Conservation (phyloP, 306 rosid species). For the Citrullus amarus region DNA sequence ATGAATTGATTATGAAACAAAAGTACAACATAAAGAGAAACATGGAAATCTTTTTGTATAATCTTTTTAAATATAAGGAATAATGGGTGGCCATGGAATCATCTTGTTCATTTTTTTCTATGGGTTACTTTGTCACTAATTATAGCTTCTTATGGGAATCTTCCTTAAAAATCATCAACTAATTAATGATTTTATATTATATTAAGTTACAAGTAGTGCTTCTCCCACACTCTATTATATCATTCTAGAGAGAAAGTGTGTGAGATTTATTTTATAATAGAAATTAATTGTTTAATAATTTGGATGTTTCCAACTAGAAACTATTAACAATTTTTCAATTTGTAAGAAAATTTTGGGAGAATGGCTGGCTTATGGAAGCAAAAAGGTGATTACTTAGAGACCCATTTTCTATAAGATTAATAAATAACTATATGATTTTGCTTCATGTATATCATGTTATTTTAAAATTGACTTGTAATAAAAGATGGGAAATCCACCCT, state of each 20-base stretch:
- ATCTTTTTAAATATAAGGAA: neutral
- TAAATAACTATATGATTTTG: too few species aligned
- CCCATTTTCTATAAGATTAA: too few species aligned
- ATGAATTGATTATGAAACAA: neutral
- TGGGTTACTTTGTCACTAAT: neutral
- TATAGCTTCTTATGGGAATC: neutral
- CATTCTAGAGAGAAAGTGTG: neutral
- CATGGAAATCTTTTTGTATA: neutral
- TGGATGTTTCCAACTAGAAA: neutral
- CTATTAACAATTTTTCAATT: neutral
- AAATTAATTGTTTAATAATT: neutral
- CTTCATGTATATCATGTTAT: too few species aligned
- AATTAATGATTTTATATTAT: neutral
- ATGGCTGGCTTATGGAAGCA: neutral
- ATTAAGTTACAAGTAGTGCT: neutral
- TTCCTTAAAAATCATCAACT: neutral
- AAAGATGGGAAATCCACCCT: too few species aligned
- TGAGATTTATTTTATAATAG: neutral
- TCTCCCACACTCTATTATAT: neutral
- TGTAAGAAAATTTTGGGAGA: neutral
- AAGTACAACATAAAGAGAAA: neutral
- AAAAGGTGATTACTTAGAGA: neutral
- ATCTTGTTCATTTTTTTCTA: neutral
- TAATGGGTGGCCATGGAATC: neutral
- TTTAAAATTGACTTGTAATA: too few species aligned